Conservation (phyloP, 176 grass and related monocot species). For the Alopecurus myosuroides region DNA sequence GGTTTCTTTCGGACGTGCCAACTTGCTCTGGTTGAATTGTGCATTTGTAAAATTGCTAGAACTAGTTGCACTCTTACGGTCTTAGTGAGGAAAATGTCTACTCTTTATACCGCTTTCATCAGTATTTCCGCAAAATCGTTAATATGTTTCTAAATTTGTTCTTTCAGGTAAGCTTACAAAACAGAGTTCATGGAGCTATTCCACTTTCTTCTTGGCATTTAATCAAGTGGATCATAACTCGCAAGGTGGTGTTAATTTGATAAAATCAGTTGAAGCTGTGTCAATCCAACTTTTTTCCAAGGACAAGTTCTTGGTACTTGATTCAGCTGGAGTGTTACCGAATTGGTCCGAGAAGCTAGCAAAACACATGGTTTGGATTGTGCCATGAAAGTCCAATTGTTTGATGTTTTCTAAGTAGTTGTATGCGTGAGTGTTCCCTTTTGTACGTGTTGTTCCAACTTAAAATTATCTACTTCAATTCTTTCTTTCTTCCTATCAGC, state of each 20-base stretch:
- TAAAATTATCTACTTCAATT: too few relatives aligned
- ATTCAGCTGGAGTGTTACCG: conserved; percentile 67
- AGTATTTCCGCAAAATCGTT: conserved; percentile 6
- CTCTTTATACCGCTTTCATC: conserved; percentile 1
- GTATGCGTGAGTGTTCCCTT: conserved; percentile 60
- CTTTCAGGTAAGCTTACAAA: conserved; percentile 82
- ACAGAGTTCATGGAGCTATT: conserved; percentile 71
- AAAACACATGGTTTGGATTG: conserved; percentile 43
- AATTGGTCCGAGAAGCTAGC: conserved; percentile 21
- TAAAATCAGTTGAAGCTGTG: conserved; percentile 46
- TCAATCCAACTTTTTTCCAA: conserved; percentile 67
- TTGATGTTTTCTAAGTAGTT: conserved; percentile 71
- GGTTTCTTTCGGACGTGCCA: neutral
- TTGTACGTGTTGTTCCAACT: too few relatives aligned
- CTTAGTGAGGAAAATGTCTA: neutral
- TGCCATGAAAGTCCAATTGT: conserved; percentile 68
- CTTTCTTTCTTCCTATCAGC: too few relatives aligned
- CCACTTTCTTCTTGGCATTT: conserved; percentile 46
- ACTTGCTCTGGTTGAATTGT: neutral
- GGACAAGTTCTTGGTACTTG: conserved; percentile 70
- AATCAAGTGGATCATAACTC: conserved; percentile 24
- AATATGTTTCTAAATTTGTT: conserved; percentile 27
- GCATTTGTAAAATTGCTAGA: neutral
- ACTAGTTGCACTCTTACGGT: neutral
- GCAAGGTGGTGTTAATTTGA: conserved; percentile 27